Conservation (phyloP, 768 basidiomycete species). For the Auricularia auricula-judae region DNA sequence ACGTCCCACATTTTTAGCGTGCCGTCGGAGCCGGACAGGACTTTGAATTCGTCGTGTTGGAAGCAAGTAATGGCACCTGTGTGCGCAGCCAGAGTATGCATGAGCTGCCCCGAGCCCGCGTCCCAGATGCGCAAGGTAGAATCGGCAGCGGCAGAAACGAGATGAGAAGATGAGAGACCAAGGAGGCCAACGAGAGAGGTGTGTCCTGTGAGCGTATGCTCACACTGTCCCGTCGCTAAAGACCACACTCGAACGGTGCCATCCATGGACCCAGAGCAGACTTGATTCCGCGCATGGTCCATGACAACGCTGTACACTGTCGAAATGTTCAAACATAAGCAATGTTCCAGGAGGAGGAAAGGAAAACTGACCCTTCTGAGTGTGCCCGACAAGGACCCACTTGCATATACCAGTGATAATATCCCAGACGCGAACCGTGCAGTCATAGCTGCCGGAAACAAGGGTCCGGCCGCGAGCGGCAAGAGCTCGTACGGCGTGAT, state of each 20-base stretch:
- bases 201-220: constrained; percentile 78
- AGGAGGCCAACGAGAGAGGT: constrained; percentile 91
- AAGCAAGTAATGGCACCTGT: constrained; percentile 99
- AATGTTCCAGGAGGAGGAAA: neutral
- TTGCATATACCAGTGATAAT: constrained; percentile 72
- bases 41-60: constrained; percentile 96
- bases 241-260: constrained; percentile 95
- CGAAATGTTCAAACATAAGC: constrained; percentile 1
- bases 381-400: constrained; percentile 76
- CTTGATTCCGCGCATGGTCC: constrained; percentile 75
- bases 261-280: constrained; percentile 97
- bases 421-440: constrained; percentile 92
- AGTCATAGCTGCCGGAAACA: constrained; percentile 94
- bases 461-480: constrained; percentile 82
- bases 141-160: constrained; percentile 95
- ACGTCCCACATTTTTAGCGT: constrained; percentile 98
- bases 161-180: constrained; percentile 76
- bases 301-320: constrained; percentile 92
- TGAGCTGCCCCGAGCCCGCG: constrained; percentile 68
- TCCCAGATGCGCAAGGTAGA: constrained; percentile 94
- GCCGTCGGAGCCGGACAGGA: constrained; percentile 90
- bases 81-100: constrained; percentile 78
- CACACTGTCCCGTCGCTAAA: constrained; percentile 66
- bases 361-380: constrained; percentile 65
- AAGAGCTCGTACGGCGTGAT: constrained; percentile 84